These are phyloP conservation scores for Schizothecium vesticola DNA, from an alignment of 495 filamentous ascomycete genomes.

Conservation along the genomic window DNA sequence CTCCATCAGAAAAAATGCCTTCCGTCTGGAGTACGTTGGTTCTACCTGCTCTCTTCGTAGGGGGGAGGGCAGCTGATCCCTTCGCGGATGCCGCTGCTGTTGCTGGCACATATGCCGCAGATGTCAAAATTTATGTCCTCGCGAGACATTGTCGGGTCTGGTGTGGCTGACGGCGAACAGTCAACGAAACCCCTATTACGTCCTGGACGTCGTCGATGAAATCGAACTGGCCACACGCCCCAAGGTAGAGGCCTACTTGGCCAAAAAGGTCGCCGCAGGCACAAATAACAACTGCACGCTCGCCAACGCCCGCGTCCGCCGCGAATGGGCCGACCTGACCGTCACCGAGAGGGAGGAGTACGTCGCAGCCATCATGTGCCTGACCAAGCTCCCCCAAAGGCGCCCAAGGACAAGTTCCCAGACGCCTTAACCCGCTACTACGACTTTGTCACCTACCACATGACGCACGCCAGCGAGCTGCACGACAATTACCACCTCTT, in stretches of 20 bases:
- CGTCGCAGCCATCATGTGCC: constrained; percentile 43
- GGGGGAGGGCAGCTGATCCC: neutral
- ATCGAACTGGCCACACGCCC: neutral
- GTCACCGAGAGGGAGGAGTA: constrained; percentile 46
- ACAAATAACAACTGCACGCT: constrained; percentile 11
- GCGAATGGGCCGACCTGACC: constrained; percentile 30
- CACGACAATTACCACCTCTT: constrained; percentile 57
- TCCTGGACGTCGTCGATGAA: constrained; percentile 1
- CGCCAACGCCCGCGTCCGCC: neutral
- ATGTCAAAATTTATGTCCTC: constrained; percentile 2
- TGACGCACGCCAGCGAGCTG: constrained; percentile 42
- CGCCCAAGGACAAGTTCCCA: constrained; percentile 38
- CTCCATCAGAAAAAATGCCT: neutral
- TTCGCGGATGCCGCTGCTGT: neutral
- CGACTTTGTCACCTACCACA: constrained; percentile 51
- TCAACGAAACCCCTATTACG: neutral
- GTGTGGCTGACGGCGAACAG: neutral
- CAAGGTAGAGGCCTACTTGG: constrained; percentile 7
- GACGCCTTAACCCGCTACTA: constrained; percentile 48
- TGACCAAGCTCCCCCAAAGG: constrained; percentile 38
- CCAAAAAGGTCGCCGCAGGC: constrained; percentile 6
- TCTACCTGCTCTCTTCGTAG: neutral
- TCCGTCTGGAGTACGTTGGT: neutral
- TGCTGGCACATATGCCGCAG: neutral
- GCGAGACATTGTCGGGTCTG: neutral